A percentile compares a stretch with the other conserved stretches of the same genome.
phyloP scores from a whole-genome alignment of 768 basidiomycete species.

The Asterophora lycoperdoides region DNA sequence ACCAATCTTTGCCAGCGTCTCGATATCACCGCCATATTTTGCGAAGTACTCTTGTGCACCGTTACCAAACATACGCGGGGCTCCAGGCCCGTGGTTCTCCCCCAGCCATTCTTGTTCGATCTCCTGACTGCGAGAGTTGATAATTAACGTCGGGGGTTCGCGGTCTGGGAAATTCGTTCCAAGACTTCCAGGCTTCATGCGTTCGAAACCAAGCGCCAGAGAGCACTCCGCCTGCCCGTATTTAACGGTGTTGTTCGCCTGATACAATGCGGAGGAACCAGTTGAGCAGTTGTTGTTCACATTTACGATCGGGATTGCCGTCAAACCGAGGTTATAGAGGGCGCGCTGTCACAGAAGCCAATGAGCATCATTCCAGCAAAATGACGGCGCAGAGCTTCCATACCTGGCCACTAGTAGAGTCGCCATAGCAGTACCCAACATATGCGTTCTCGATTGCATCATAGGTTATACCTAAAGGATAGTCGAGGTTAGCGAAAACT shows the following conservation, averaged over 20 bases:
- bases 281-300: slow-evolving; percentile 89
- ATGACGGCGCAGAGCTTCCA: background rate
- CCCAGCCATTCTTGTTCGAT: slow-evolving; percentile 50
- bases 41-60: slow-evolving; percentile 74
- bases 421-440: slow-evolving; percentile 78
- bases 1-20: slow-evolving; percentile 78
- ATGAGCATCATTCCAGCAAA: too few species aligned
- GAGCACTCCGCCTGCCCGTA: slow-evolving; percentile 68
- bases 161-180: slow-evolving; percentile 61
- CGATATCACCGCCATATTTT: slow-evolving; percentile 63
- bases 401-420: slow-evolving; percentile 75
- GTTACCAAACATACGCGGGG: slow-evolving; percentile 73
- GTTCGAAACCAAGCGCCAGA: slow-evolving; percentile 83
- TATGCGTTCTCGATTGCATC: slow-evolving; percentile 69
- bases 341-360: slow-evolving; percentile 45
- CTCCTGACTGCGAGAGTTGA: slow-evolving; percentile 40
- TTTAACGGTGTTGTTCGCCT: slow-evolving; percentile 68
- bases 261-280: slow-evolving; percentile 72
- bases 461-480: slow-evolving; percentile 67
- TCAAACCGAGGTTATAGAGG: slow-evolving; percentile 79
- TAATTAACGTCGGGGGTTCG: slow-evolving; percentile 42
- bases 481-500: background rate
- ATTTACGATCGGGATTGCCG: slow-evolving; percentile 79
- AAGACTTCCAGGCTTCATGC: slow-evolving; percentile 74
- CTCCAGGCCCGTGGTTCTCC: slow-evolving; percentile 62